A percentile compares a stretch with the other conserved stretches of the same genome.
These are phyloP conservation scores for Teunomyces barrocoloradensis DNA, from an alignment of 805 yeast species.

Conservation along the genomic window DNA sequence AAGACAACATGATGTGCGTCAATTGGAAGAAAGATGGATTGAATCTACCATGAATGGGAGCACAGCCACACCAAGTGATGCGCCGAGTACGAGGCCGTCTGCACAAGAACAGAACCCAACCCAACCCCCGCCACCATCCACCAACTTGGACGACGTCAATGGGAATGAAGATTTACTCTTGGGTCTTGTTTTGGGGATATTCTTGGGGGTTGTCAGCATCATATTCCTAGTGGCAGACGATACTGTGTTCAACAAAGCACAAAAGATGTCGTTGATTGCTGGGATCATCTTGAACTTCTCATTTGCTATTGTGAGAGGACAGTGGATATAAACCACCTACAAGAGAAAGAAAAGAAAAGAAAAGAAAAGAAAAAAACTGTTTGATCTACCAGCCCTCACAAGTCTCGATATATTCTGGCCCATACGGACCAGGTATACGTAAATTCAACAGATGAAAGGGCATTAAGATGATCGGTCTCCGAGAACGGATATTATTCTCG, in stretches of 20 bases:
- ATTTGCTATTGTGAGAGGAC: conserved; percentile 57
- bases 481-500: conserved; percentile 41
- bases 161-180: conserved; percentile 63
- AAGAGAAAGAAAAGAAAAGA: neutral
- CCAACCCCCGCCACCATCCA: conserved; percentile 11
- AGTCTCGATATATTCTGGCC: conserved; percentile 13
- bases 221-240: conserved; percentile 61
- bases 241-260: conserved; percentile 55
- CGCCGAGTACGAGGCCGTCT: conserved; percentile 7
- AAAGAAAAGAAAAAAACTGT: conserved; percentile 20
- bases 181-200: conserved; percentile 72
- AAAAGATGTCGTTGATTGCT: conserved; percentile 66
- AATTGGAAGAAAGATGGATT: conserved; percentile 85
- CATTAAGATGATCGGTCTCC: conserved; percentile 42
- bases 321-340: conserved; percentile 30
- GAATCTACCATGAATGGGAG: conserved; percentile 66
- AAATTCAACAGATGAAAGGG: conserved; percentile 36
- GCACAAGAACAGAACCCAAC: conserved; percentile 10
- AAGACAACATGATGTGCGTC: conserved; percentile 43
- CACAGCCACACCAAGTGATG: conserved; percentile 25
- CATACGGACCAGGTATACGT: conserved; percentile 12
- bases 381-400: conserved; percentile 50
- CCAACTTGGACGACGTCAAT: conserved; percentile 29
- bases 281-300: conserved; percentile 70
- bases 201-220: conserved; percentile 65